Evolutionary conservation across 768 basidiomycete genomes (phyloP).

Genomic region (Amanita exitialis): DNA sequence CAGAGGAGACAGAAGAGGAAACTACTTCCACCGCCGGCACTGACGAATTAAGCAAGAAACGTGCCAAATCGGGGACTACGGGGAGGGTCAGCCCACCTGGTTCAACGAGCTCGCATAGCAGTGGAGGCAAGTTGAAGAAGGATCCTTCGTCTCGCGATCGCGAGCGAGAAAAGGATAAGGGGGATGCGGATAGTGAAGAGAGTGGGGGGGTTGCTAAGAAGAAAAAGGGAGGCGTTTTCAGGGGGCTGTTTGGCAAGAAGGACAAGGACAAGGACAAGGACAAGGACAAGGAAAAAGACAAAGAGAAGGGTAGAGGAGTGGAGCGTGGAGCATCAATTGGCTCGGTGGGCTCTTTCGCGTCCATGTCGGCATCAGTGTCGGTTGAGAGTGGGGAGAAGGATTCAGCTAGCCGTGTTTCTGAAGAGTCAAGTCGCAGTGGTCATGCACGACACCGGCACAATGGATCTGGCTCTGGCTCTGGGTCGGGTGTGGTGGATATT

Average conservation of each 20-base stretch:
- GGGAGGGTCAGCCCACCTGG: neutral
- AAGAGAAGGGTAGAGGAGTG: constrained; percentile 50
- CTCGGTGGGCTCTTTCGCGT: constrained; percentile 30
- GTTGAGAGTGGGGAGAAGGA: constrained; percentile 37
- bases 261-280: constrained; percentile 65
- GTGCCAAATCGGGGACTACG: constrained; percentile 21
- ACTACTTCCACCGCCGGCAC: constrained; percentile 20
- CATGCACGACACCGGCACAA: constrained; percentile 17
- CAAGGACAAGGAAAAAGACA: constrained; percentile 62
- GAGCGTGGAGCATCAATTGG: constrained; percentile 12
- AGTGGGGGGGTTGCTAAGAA: constrained; percentile 36
- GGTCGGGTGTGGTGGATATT: neutral
- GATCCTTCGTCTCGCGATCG: constrained; percentile 17
- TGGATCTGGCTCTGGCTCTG: neutral
- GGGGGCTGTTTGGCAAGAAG: constrained; percentile 69
- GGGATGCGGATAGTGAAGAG: constrained; percentile 20
- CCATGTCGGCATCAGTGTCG: neutral
- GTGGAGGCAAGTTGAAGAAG: constrained; percentile 34
- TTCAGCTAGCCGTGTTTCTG: constrained; percentile 30
- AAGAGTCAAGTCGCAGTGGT: constrained; percentile 53
- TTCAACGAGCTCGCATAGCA: neutral
- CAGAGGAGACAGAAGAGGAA: constrained; percentile 29
- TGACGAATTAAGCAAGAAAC: constrained; percentile 33
- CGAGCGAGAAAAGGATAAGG: neutral
- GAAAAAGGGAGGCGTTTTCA: constrained; percentile 67